phyloP scores from a whole-genome alignment of 2,329 filamentous ascomycete genomes.

The Phialophora macrospora region DNA sequence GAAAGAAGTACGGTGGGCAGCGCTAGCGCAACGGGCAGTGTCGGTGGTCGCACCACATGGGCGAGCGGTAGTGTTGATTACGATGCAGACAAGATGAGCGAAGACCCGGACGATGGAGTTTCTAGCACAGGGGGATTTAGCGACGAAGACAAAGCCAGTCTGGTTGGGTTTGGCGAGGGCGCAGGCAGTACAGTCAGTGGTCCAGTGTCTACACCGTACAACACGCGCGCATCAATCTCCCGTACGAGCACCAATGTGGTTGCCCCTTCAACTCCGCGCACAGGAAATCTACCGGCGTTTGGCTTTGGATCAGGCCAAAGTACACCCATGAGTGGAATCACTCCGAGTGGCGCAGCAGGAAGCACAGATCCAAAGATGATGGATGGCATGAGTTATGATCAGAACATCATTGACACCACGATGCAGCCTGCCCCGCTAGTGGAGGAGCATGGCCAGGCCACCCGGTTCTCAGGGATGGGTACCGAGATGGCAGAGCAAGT shows the following conservation, averaged over 20 bases:
- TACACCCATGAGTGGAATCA: slow-evolving; percentile 51
- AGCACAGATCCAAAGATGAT: slow-evolving; percentile 65
- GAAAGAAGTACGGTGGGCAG: slow-evolving; percentile 89
- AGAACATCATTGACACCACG: slow-evolving; percentile 69
- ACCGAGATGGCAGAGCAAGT: slow-evolving; percentile 68
- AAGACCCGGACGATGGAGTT: slow-evolving; percentile 66
- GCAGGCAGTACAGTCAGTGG: slow-evolving; percentile 84
- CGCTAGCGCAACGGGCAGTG: slow-evolving; percentile 82
- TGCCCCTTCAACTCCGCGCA: slow-evolving; percentile 42
- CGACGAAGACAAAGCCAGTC: slow-evolving; percentile 79
- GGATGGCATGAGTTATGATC: slow-evolving; percentile 68
- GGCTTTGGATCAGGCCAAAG: slow-evolving; percentile 40
- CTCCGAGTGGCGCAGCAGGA: slow-evolving; percentile 53
- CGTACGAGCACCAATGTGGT: slow-evolving; percentile 46
- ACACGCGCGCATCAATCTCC: slow-evolving; percentile 46
- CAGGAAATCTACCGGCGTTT: slow-evolving; percentile 27
- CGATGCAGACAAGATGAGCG: slow-evolving; percentile 61
- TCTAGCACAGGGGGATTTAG: slow-evolving; percentile 78
- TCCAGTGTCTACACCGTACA: slow-evolving; percentile 67
- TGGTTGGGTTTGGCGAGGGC: slow-evolving; percentile 92
- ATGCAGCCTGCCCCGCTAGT: slow-evolving; percentile 62
- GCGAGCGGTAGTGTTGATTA: slow-evolving; percentile 67
- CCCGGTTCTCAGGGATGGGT: slow-evolving; percentile 40
- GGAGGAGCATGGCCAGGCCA: slow-evolving; percentile 40
- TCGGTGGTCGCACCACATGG: slow-evolving; percentile 70